These are phyloP conservation scores for Leccinum pachyderme DNA, from an alignment of 1,284 basidiomycete species.

Conservation along the genomic window DNA sequence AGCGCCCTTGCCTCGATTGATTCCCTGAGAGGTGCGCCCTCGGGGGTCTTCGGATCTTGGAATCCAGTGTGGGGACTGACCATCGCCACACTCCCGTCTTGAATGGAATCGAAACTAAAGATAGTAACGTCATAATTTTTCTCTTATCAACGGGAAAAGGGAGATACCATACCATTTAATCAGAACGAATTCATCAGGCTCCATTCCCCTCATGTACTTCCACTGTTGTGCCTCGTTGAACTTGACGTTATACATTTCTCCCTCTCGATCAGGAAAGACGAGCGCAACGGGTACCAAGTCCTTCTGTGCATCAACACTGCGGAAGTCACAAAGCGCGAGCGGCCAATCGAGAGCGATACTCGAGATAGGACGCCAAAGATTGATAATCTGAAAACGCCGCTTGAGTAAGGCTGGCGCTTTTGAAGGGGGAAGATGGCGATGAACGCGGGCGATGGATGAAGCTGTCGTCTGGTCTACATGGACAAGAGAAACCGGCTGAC, in stretches of 20 bases:
- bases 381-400: conserved; percentile 52
- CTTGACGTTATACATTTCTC: conserved; percentile 23
- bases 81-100: conserved; percentile 39
- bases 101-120: conserved; percentile 13
- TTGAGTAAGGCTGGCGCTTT: conserved; percentile 40
- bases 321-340: conserved; percentile 49
- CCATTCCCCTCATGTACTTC: conserved; percentile 34
- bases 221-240: conserved; percentile 25
- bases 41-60: conserved; percentile 35
- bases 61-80: conserved; percentile 48
- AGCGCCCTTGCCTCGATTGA: conserved; percentile 40
- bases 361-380: conserved; percentile 54
- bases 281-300: conserved; percentile 38
- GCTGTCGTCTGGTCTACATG: conserved; percentile 56
- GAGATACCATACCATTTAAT: conserved; percentile 44
- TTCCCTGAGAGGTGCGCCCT: conserved; percentile 34
- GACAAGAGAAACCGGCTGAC: conserved; percentile 48
- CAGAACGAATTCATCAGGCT: conserved; percentile 44
- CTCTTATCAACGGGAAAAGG: background rate
- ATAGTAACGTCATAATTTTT: background rate
- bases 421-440: conserved; percentile 48
- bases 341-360: conserved; percentile 43
- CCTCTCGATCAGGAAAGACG: conserved; percentile 21
- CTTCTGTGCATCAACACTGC: conserved; percentile 38
- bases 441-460: conserved; percentile 48